phyloP scores from a whole-genome alignment of 495 filamentous ascomycete species.

The Echria macrotheca region DNA sequence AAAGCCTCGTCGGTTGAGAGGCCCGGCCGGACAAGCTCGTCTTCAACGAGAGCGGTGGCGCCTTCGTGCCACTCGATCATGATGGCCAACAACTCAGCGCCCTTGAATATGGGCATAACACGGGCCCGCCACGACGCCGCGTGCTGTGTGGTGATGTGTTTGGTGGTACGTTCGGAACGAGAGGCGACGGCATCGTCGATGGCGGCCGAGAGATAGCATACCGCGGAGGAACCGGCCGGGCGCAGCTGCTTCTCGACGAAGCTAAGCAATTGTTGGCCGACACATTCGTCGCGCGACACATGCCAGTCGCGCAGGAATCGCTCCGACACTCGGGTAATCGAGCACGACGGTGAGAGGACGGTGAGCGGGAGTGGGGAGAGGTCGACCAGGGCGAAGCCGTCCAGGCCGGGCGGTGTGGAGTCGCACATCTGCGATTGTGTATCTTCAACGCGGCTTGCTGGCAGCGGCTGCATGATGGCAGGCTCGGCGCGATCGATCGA shows the following conservation, averaged over 20 bases:
- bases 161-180: slow-evolving; percentile 25
- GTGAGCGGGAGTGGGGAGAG: slow-evolving; percentile 46
- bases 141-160: slow-evolving; percentile 16
- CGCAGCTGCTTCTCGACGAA: slow-evolving; percentile 29
- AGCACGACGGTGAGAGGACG: slow-evolving; percentile 42
- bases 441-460: background rate
- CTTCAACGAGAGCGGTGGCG: slow-evolving; percentile 21
- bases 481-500: background rate
- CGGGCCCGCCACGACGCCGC: slow-evolving; percentile 36
- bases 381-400: slow-evolving; percentile 35
- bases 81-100: slow-evolving; percentile 44
- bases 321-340: slow-evolving; percentile 44
- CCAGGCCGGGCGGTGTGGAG: slow-evolving; percentile 2
- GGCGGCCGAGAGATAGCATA: slow-evolving; percentile 33
- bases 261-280: slow-evolving; percentile 42
- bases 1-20: slow-evolving; percentile 50
- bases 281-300: slow-evolving; percentile 32
- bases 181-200: slow-evolving; percentile 43
- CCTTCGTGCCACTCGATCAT: slow-evolving; percentile 42
- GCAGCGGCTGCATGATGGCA: background rate
- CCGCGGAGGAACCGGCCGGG: slow-evolving; percentile 29
- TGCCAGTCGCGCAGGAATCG: slow-evolving; percentile 41
- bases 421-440: background rate
- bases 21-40: slow-evolving; percentile 40
- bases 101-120: slow-evolving; percentile 46